Conservation (phyloP, 768 basidiomycete species). For the Strobilomyces dryophilus region DNA sequence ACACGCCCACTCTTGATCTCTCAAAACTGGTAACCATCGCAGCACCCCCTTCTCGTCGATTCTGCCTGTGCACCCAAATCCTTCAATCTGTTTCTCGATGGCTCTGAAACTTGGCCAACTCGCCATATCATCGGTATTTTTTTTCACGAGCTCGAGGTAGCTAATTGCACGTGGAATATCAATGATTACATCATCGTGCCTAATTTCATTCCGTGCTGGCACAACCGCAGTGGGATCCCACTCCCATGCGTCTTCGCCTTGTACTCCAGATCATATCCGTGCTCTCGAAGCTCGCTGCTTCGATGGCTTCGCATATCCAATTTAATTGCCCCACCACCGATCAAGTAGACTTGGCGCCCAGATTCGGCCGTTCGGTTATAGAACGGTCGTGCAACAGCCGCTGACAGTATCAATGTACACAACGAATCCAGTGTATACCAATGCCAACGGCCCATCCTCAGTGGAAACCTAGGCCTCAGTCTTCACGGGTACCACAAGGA, state of each 20-base stretch:
- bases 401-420: constrained; percentile 3
- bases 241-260: constrained; percentile 1
- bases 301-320: constrained; percentile 1
- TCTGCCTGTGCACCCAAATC: not conserved
- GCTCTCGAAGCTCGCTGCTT: constrained; percentile 1
- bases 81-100: no score
- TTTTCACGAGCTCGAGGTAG: constrained; percentile 10
- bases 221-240: constrained; percentile 3
- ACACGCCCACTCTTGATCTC: constrained; percentile 21
- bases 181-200: constrained; percentile 28
- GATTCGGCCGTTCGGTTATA: constrained; percentile 14
- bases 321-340: not conserved
- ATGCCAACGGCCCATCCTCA: not conserved
- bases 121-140: not conserved
- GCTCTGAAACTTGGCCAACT: not conserved
- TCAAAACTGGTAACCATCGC: not conserved
- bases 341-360: not conserved
- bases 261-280: constrained; percentile 17
- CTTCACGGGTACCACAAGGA: not conserved
- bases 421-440: not conserved
- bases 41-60: not conserved
- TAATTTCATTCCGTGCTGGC: constrained; percentile 17
- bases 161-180: constrained; percentile 16
- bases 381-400: not conserved
- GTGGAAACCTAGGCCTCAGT: not conserved